Percentiles rank a stretch among this genome's conserved stretches.
Conservation (phyloP, 345 rosid genomes). For the Eucalyptus tenuipes region DNA sequence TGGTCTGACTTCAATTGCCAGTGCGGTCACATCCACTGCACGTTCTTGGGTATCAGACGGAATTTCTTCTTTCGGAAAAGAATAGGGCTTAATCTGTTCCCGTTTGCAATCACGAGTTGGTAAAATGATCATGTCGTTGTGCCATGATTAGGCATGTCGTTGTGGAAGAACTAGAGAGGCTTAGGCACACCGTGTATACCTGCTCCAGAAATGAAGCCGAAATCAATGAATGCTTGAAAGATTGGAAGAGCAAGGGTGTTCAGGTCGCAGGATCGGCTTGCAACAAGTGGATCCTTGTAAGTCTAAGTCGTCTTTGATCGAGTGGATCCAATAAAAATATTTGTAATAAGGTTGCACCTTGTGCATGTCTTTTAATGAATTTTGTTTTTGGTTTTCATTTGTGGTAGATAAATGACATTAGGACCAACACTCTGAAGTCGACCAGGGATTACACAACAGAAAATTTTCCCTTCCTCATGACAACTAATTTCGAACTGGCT, state of each 20-base stretch:
- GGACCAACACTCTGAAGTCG: constrained; percentile 13
- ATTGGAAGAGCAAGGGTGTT: constrained; percentile 33
- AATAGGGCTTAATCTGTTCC: neutral
- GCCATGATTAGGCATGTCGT: constrained; percentile 2
- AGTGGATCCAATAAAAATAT: neutral
- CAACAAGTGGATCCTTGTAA: constrained; percentile 53
- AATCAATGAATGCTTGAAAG: constrained; percentile 10
- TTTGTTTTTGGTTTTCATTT: neutral
- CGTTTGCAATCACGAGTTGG: neutral
- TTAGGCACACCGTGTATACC: constrained; percentile 41
- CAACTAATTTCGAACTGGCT: constrained; percentile 34
- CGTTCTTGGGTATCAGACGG: neutral
- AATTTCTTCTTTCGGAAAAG: neutral
- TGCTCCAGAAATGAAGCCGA: constrained; percentile 2
- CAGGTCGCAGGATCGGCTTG: constrained; percentile 35
- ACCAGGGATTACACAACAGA: constrained; percentile 23
- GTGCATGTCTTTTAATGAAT: neutral
- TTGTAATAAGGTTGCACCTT: neutral
- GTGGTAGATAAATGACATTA: constrained; percentile 34
- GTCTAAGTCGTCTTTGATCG: neutral
- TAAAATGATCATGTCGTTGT: neutral
- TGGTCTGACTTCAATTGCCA: neutral
- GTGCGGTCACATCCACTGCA: neutral
- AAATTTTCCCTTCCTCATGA: constrained; percentile 14
- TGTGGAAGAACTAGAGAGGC: constrained; percentile 42